Conservation (phyloP, 805 yeast genomes). For the Schizosaccharomyces osmophilus region DNA sequence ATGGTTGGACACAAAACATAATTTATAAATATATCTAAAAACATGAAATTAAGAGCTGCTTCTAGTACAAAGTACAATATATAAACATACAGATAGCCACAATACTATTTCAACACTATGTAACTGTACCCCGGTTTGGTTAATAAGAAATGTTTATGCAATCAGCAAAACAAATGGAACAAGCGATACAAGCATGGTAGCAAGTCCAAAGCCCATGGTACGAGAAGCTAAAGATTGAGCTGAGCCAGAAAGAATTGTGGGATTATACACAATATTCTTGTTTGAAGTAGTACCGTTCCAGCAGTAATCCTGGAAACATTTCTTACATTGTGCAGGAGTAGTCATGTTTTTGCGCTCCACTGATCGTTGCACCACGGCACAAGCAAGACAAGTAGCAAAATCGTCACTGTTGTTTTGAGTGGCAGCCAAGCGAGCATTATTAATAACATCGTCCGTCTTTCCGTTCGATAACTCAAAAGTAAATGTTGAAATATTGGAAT, state of each 20-base stretch:
- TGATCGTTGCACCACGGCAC: slow-evolving; percentile 61
- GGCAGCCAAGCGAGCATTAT: slow-evolving; percentile 51
- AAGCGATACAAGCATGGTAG: no score
- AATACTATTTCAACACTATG: no score
- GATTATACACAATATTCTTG: neutral
- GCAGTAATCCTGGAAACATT: slow-evolving; percentile 51
- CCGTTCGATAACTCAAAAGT: slow-evolving; percentile 34
- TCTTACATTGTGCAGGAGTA: slow-evolving; percentile 38
- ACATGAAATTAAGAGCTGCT: no score
- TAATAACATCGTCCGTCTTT: slow-evolving; percentile 34
- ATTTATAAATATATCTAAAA: no score
- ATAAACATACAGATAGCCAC: no score
- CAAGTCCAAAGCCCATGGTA: no score
- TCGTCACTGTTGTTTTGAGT: slow-evolving; percentile 35
- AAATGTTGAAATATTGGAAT: slow-evolving; percentile 51
- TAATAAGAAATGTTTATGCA: no score
- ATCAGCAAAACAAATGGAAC: no score
- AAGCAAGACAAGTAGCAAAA: slow-evolving; percentile 53
- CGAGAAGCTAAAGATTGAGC: neutral
- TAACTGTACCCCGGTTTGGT: no score
- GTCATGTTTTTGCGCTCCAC: slow-evolving; percentile 42
- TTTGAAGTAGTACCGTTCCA: slow-evolving; percentile 24
- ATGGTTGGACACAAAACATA: no score
- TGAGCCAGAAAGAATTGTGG: neutral
- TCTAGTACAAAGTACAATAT: no score